These are phyloP conservation scores for Pseudocercospora musae DNA, from an alignment of 2,329 filamentous ascomycete genomes.

Conservation along the genomic window DNA sequence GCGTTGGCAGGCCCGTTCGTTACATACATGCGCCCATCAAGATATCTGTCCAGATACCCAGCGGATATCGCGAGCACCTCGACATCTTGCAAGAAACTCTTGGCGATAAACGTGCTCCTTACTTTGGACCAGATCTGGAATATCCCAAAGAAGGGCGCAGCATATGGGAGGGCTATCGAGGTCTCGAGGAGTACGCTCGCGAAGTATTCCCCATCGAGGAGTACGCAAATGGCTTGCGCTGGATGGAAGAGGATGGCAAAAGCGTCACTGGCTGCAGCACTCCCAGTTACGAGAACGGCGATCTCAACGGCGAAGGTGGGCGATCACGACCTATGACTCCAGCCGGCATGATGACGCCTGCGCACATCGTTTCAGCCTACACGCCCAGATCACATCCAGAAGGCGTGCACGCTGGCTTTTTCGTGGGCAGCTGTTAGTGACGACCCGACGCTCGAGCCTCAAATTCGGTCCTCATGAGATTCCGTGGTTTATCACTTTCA, in stretches of 20 bases:
- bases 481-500: neutral
- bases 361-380: constrained; percentile 34
- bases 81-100: constrained; percentile 61
- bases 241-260: constrained; percentile 66
- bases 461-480: neutral
- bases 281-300: constrained; percentile 21
- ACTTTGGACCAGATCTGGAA: constrained; percentile 61
- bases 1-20: constrained; percentile 70
- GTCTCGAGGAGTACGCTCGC: constrained; percentile 88
- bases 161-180: constrained; percentile 87
- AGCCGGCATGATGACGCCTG: constrained; percentile 18
- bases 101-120: constrained; percentile 57
- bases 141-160: constrained; percentile 69
- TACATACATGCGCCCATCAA: constrained; percentile 80
- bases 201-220: constrained; percentile 95
- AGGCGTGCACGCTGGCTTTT: constrained; percentile 29
- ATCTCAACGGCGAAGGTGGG: constrained; percentile 15
- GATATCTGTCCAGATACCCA: constrained; percentile 78
- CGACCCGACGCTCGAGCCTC: neutral
- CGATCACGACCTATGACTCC: constrained; percentile 31
- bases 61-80: constrained; percentile 85
- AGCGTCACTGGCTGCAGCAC: constrained; percentile 15
- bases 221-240: constrained; percentile 85
- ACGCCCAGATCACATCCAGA: constrained; percentile 34
- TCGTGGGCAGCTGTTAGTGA: constrained; percentile 31